Evolutionary conservation across 805 yeast genomes (phyloP).

Genomic region (Tanozyma kutaoensis): DNA sequence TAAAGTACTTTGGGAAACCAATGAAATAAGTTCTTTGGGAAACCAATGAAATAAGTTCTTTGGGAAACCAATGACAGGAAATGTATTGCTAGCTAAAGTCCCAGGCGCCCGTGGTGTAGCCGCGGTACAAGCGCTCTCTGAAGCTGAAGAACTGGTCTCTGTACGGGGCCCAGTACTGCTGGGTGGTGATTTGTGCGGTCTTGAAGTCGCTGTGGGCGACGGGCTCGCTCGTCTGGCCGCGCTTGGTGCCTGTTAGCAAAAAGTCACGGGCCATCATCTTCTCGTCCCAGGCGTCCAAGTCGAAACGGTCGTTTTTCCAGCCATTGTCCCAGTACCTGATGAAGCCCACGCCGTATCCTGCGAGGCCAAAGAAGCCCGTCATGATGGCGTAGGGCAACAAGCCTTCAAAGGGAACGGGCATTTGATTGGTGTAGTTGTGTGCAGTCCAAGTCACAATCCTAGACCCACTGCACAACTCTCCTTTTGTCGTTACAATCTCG

Average conservation of each 20-base stretch:
- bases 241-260: conserved; percentile 58
- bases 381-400: conserved; percentile 31
- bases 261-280: conserved; percentile 7
- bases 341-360: conserved; percentile 32
- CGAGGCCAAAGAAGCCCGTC: conserved; percentile 30
- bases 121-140: conserved; percentile 34
- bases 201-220: conserved; percentile 69
- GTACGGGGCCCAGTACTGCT: conserved; percentile 33
- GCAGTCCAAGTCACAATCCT: no score
- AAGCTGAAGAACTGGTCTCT: conserved; percentile 31
- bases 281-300: conserved; percentile 30
- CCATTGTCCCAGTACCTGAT: conserved; percentile 37
- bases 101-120: conserved; percentile 32
- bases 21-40: no score
- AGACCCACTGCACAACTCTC: no score
- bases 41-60: no score
- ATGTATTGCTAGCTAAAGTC: no score
- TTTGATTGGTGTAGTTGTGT: conserved; percentile 6
- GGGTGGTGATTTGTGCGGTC: conserved; percentile 32
- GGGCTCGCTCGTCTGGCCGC: conserved; percentile 57
- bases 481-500: no score
- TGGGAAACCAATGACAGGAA: no score
- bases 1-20: no score
- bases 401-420: conserved; percentile 37
- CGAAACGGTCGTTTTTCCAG: conserved; percentile 31